Evolutionary conservation across 306 rosid genomes (phyloP), one percentile per base, ranked within the genome.

Genomic region (Trifolium pratense): DNA sequence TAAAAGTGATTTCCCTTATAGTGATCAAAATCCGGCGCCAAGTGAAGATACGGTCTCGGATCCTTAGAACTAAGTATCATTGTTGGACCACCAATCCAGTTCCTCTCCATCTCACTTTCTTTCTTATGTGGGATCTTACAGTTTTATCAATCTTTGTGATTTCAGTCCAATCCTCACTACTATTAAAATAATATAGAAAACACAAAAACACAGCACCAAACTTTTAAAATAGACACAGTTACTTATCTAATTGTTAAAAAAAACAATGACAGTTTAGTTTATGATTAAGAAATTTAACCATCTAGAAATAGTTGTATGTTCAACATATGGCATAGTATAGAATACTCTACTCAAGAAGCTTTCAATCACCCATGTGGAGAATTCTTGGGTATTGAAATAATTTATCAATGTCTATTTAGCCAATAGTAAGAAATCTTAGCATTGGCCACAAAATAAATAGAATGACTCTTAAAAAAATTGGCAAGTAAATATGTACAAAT

Each of bases 221-320:
- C 16, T 58, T 37, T 57, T 6, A 60, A 52, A 29, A 59, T 3
- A 66, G 20, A 29, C 9, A 59, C 51, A 13, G 68, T 16, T 59
- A 29, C 21, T 59, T 59, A 15, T 59, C 66, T 59, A 59, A 59
- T 59, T 59, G 66, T 59, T 59, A 59, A 48, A 21, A 65, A 39
- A 17, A 65, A 40, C 49, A 65, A 40, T 65, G 12, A 65, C 36
- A 40, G 53, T 40, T 65, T 40, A 3, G 53, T 21, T 78, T 39
- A 26, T 77, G 65, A 51, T 23, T 59, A 59, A 59, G 68, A 43
- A 43, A 68, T 64, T 77, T n/a, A 31, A 48, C 70, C 40, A 49
- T 29, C 20, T 67, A 8, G 16, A 39, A 60, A 67, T 45, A 42
- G 68, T 51, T 43, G 34, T 23, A 57, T n/a, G 36, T 62, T 69